Conservation (phyloP, 2,329 filamentous ascomycete species). For the Nothomitra cinnamomea region DNA sequence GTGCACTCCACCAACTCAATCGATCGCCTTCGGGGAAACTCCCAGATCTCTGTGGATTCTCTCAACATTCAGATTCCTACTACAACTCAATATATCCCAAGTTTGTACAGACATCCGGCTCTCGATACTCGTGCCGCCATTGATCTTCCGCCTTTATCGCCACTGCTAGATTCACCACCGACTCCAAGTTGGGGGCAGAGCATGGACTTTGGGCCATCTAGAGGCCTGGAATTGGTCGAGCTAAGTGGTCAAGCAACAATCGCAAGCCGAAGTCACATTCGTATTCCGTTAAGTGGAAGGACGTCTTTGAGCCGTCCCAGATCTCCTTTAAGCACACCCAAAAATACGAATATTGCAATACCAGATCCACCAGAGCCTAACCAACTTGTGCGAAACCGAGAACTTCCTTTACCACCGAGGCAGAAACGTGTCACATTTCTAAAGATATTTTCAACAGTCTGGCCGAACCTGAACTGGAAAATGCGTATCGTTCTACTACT, state of each 20-base stretch:
- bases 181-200: no score
- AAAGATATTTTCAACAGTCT: slow-evolving; percentile 50
- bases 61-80: slow-evolving; percentile 5
- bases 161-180: neutral
- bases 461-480: slow-evolving; percentile 40
- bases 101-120: neutral
- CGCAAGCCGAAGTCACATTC: neutral
- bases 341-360: neutral
- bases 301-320: neutral
- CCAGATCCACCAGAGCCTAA: neutral
- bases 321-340: neutral
- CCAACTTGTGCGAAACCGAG: neutral
- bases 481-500: slow-evolving; percentile 38
- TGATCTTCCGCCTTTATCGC: neutral
- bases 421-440: slow-evolving; percentile 20
- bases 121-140: neutral
- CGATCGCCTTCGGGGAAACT: neutral
- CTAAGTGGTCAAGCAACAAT: neutral
- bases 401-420: slow-evolving; percentile 5
- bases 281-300: neutral
- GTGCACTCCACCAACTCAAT: neutral
- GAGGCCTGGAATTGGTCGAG: slow-evolving; percentile 4
- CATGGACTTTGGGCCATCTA: neutral
- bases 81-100: slow-evolving; percentile 1
- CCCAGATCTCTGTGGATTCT: slow-evolving; percentile 5